Evolutionary conservation across 495 filamentous ascomycete genomes (phyloP), one percentile per base, ranked within the genome.

Genomic region (Neurospora tetraspora): DNA sequence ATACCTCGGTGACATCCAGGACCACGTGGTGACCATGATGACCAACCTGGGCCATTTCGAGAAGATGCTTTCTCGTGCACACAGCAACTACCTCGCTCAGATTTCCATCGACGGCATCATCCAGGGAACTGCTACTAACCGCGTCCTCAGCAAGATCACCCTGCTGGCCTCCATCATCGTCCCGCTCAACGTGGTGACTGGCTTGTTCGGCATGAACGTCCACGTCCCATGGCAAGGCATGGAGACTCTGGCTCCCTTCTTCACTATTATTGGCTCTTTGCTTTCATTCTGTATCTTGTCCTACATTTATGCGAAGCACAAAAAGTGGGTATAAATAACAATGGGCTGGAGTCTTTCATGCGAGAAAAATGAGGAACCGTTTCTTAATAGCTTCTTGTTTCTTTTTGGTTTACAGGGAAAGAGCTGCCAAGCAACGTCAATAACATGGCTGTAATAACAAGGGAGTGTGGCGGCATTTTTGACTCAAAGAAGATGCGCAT

Each of bases 21-120:
- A 99, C 83, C 96, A 99, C 86, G 95, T 99, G 40, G 93, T 99
- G 39, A 98, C 96, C 73, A 98, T 98, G 96, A 96, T 97, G 89
- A 92, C 90, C 75, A 99, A 97, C 80, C 83, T 99, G 70, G 90
- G 88, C 11, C 96, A 99, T 79, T 98, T 96, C 76, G 96, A 99
- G 80, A 98, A 98, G 85, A 98, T 99, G 88, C 89, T 99, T 71
- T 93, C 91, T 8, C 92, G 96, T 27, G 91, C 91, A n/a, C 96
- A 98, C 83, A 91, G 91, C 83, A 99, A 99, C 79, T 98, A 98
- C 74, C 87, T 98, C 20, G 96, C 96, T 16, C 96, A 98, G 82
- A 88, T 99, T 73, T 94, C 91, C 69, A 94, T 99, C 74, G 93
- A 94, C 76, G 93, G 91, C 78, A 89, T 97, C 78, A 87, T 88